Base-by-base conservation (phyloP, 192 early-diverging fungal species). In the Globomyces pollinis-pini region DNA sequence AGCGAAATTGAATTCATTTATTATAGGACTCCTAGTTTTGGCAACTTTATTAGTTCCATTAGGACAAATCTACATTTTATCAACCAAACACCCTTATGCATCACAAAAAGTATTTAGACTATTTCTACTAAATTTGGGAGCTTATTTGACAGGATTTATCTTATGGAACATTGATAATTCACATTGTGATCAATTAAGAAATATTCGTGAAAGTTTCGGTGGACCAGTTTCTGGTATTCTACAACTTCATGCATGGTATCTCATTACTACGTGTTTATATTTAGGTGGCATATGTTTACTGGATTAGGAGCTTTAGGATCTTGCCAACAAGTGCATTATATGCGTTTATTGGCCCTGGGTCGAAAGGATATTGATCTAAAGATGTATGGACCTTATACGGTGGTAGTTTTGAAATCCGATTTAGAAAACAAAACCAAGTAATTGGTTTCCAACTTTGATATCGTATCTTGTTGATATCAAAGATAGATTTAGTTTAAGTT, bases 141-240 rank as follows among this genome's bases (percentile, higher is more conserved):
- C 26, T 18, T 62, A 59, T 11, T 12, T 60, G 12, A 4, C 42
- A 7, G 68, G 79, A 2, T 89, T 89, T 61, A 45, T 76, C 1
- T 67, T 91, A 34, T 92, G 90, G 90, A 86, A 87, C 59, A 66
- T 88, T 11, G 90, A 92, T 69, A 91, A 91, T 61, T 64, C 73
- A n/a, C 77, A 74, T 39, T 92, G 90, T 61, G 53, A 61, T 36
- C 31, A 65, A 12, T 66, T 92, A 38, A 77, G 83, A 32, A 57
- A 51, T 6, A 41, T 72, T 51, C 13, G 50, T 16, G 33, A 24
- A 31, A 9, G 16, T 33, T 18, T 88, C 26, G 78, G 73, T 0
- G 64, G 66, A 20, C 67, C 71, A 18, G 38, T 81, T 31, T 66
- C 68, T 21, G 67, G 77, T 51, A 57, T 86, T 21, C 23, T 67